A percentile compares a stretch with the other conserved stretches of the same genome.
These are phyloP conservation scores for Sugiyamaella castrensis DNA, from an alignment of 1,139 yeast genomes.

Conservation along the genomic window DNA sequence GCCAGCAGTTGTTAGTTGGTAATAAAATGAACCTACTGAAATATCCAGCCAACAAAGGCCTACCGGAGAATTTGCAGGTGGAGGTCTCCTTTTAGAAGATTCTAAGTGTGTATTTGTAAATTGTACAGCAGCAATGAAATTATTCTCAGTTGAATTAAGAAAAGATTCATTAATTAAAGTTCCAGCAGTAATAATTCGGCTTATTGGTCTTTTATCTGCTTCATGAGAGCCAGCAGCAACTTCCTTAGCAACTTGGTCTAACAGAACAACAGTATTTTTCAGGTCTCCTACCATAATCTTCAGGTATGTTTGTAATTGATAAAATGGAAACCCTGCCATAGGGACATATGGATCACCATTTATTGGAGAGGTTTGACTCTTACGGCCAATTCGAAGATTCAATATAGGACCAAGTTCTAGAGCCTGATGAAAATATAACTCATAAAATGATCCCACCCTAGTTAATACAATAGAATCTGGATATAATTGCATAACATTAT, in stretches of 20 bases:
- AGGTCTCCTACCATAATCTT: slow-evolving; percentile 67
- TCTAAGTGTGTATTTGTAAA: slow-evolving; percentile 25
- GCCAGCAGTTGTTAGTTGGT: slow-evolving; percentile 56
- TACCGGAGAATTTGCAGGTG: slow-evolving; percentile 44
- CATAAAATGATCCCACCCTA: slow-evolving; percentile 91
- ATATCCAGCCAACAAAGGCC: slow-evolving; percentile 91
- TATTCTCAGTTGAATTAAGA: slow-evolving; percentile 66
- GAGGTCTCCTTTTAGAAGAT: neutral
- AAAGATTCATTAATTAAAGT: slow-evolving; percentile 86
- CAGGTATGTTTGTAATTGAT: slow-evolving; percentile 68
- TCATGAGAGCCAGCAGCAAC: slow-evolving; percentile 19
- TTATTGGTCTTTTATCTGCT: slow-evolving; percentile 59
- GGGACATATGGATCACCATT: slow-evolving; percentile 54
- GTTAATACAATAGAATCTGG: slow-evolving; percentile 75
- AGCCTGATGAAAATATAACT: slow-evolving; percentile 82
- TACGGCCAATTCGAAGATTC: slow-evolving; percentile 58
- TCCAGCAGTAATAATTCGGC: slow-evolving; percentile 88
- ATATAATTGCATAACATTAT: slow-evolving; percentile 48
- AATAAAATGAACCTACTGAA: slow-evolving; percentile 74
- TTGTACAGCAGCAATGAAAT: slow-evolving; percentile 56
- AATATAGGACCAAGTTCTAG: slow-evolving; percentile 64
- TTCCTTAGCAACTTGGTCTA: slow-evolving; percentile 55
- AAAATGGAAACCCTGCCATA: slow-evolving; percentile 89
- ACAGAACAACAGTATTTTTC: slow-evolving; percentile 70
- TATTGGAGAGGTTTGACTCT: slow-evolving; percentile 25